Percentiles rank a stretch among this genome's conserved stretches.
phyloP scores from a whole-genome alignment of 2,329 filamentous ascomycete genomes.

The Paraconiothyrium sp. region DNA sequence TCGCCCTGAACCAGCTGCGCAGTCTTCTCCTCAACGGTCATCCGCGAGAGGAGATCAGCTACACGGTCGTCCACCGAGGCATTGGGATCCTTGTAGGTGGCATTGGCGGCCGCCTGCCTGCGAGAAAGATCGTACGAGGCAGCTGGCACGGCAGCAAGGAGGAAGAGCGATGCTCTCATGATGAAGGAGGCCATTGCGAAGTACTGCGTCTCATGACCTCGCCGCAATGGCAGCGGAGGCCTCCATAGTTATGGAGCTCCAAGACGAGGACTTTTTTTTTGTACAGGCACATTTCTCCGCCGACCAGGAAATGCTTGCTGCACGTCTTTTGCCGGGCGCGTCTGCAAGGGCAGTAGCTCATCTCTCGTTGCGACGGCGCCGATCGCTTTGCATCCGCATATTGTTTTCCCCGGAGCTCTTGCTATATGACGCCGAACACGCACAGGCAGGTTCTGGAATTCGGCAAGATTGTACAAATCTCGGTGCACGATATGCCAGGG shows the following conservation, averaged over 20 bases:
- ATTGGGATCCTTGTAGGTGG: constrained; percentile 69
- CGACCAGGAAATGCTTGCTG: constrained; percentile 4
- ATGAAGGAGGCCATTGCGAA: constrained; percentile 15
- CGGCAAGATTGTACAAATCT: constrained; percentile 2
- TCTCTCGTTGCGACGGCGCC: neutral
- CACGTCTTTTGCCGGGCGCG: constrained; percentile 11
- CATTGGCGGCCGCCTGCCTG: constrained; percentile 39
- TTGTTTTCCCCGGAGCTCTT: neutral
- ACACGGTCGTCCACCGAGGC: constrained; percentile 72
- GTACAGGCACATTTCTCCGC: constrained; percentile 8
- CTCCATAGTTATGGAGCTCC: constrained; percentile 1
- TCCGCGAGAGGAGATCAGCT: constrained; percentile 72
- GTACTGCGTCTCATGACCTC: neutral
- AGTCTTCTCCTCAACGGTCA: constrained; percentile 79
- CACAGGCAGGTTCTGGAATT: neutral
- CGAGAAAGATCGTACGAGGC: constrained; percentile 37
- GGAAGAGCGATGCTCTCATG: constrained; percentile 13
- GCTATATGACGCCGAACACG: neutral
- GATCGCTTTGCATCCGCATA: constrained; percentile 4
- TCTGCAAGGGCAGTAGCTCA: constrained; percentile 11
- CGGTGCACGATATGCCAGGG: neutral
- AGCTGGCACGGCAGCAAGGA: constrained; percentile 8
- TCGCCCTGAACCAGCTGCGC: constrained; percentile 72
- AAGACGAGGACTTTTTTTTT: neutral
- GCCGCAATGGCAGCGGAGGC: neutral